phyloP scores from a whole-genome alignment of 805 yeast species.

The Kregervanrija pseudodelftensis region DNA sequence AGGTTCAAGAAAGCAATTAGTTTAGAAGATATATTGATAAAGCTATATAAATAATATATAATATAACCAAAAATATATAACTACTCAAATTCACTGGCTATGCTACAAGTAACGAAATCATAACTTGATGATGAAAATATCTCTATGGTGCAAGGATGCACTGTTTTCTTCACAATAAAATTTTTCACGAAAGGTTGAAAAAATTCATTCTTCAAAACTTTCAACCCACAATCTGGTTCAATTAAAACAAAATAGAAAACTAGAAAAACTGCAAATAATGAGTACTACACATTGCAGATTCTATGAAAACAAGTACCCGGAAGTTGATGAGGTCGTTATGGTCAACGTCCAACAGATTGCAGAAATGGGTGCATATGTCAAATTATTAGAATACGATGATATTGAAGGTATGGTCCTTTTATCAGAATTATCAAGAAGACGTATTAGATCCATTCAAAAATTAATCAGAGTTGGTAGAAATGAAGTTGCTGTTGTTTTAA shows the following conservation, averaged over 20 bases:
- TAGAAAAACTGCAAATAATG: conserved; percentile 34
- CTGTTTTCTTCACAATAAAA: too few species aligned
- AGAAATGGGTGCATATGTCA: conserved; percentile 99
- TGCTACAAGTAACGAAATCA: not conserved
- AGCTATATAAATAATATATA: not conserved
- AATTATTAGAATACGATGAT: conserved; percentile 91
- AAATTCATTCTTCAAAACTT: not conserved
- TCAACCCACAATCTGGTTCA: not conserved
- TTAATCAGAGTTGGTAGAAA: conserved; percentile 96
- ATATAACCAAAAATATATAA: not conserved
- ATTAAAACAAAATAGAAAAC: not conserved
- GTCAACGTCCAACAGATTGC: conserved; percentile 98
- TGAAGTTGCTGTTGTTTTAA: conserved; percentile 94
- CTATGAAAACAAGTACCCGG: conserved; percentile 97
- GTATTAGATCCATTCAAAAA: conserved; percentile 96
- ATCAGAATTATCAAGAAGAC: conserved; percentile 95
- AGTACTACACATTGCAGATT: conserved; percentile 89
- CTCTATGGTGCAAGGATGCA: not conserved
- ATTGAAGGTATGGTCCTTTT: conserved; percentile 98
- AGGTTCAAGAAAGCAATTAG: conserved; percentile 62
- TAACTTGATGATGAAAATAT: not conserved
- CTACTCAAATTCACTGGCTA: not conserved
- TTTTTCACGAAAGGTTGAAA: not conserved
- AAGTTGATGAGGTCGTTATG: conserved; percentile 98
- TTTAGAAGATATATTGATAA: conserved; percentile 24